Base-by-base conservation (phyloP, 257 asterid genomes). In the Capsicum pubescens region DNA sequence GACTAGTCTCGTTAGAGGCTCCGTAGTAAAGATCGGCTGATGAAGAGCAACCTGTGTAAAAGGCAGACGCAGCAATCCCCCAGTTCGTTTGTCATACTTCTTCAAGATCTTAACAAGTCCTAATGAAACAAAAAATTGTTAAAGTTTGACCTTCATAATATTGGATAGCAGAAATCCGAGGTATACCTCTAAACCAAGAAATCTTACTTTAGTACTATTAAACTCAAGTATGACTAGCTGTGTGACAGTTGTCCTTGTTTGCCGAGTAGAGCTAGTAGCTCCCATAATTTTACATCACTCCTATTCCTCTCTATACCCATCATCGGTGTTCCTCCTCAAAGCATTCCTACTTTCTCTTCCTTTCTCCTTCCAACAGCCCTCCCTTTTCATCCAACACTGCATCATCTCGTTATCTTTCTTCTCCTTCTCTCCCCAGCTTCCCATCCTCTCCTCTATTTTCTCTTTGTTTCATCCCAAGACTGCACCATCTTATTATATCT, bases 31-130 rank as follows among this genome's bases (percentile, higher is more conserved):
- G 95, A 97, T 93, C 12, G 98, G 99, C 85, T 97, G 95, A 81
- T 90, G 91, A 81, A 92, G 89, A 67, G 99, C 99, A 36, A 91
- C 89, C 84, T 84, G 98, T 3, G 94, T 89, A 46, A 97, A 97
- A 21, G 95, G 97, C 19, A 95, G 86, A 35, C 94, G 91, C 87
- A 97, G 57, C 84, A 89, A 84, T 82, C 87, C 94, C 14, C 99
- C 98, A 0, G 98, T 97, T 82, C 97, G 90, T 87, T 97, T 97
- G 63, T 97, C 99, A 68, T 90, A 95, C 87, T 97, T 97, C 93
- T 97, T 97, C 92, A 97, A 67, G 68, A 97, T 97, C 90, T 97
- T 95, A 16, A 95, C 86, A 39, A 97, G 94, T 54, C 98, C 99
- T 97, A 56, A 68, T 15, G 4, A 17, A 66, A 81, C 57, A 66